phyloP scores from a whole-genome alignment of 257 asterid species.

The Nicotiana benthamiana region DNA sequence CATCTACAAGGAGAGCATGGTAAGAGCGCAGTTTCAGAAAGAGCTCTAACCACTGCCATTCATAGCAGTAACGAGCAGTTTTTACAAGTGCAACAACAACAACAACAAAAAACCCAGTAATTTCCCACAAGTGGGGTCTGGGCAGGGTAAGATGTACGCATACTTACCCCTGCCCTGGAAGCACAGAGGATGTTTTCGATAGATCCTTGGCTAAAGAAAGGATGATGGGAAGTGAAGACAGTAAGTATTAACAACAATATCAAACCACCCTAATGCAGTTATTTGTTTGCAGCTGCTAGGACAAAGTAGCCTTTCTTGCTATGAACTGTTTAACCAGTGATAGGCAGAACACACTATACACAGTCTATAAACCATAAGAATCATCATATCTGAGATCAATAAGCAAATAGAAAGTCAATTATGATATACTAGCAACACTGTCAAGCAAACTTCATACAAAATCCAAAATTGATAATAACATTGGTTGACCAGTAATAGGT shows the following conservation, averaged over 20 bases:
- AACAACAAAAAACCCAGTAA: too few relatives aligned
- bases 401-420: not conserved
- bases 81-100: not conserved
- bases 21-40: not conserved
- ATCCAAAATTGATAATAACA: not conserved
- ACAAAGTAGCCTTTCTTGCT: not conserved
- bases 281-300: not conserved
- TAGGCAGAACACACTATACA: not conserved
- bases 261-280: not conserved
- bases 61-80: not conserved
- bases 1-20: not conserved
- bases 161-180: too few relatives aligned
- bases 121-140: too few relatives aligned
- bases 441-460: not conserved
- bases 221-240: too few relatives aligned
- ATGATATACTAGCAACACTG: not conserved
- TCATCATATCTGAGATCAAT: not conserved
- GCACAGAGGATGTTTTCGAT: too few relatives aligned
- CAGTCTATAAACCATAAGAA: not conserved
- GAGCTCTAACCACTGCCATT: not conserved
- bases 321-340: not conserved
- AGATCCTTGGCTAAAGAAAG: too few relatives aligned
- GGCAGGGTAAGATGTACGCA: too few relatives aligned
- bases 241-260: not conserved
- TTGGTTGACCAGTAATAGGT: not conserved